Evolutionary conservation across 176 grass and related monocot species (phyloP).

Genomic region (Oryza meyeriana): DNA sequence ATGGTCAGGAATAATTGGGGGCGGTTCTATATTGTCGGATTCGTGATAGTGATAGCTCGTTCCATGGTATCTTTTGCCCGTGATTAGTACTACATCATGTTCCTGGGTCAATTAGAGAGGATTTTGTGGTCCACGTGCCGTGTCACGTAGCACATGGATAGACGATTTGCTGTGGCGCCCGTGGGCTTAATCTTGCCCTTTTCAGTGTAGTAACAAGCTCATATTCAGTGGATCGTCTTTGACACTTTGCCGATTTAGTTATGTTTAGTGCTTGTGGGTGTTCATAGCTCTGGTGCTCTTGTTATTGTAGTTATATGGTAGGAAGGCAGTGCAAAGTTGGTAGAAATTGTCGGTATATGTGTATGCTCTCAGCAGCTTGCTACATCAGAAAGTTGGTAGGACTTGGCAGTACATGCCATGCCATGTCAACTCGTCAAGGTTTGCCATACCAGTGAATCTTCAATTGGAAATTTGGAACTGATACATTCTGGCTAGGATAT

Average conservation of each 20-base stretch:
- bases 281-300: neutral
- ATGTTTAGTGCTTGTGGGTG: neutral
- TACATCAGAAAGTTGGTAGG: neutral
- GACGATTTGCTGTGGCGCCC: neutral
- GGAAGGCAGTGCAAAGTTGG: neutral
- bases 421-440: neutral
- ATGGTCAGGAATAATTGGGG: neutral
- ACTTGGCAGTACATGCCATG: neutral
- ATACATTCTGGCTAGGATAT: neutral
- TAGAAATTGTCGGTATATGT: neutral
- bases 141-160: neutral
- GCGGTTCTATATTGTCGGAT: neutral
- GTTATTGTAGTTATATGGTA: neutral
- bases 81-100: neutral
- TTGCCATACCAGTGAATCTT: slow-evolving; percentile 7
- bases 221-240: neutral
- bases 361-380: neutral
- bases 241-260: neutral
- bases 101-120: neutral
- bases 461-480: neutral
- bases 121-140: neutral
- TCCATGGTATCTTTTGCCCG: neutral
- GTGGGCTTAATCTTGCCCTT: slow-evolving; percentile 3
- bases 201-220: neutral
- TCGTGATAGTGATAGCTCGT: neutral